phyloP scores from a whole-genome alignment of 2,329 filamentous ascomycete species.

The Botrytis medusae region DNA sequence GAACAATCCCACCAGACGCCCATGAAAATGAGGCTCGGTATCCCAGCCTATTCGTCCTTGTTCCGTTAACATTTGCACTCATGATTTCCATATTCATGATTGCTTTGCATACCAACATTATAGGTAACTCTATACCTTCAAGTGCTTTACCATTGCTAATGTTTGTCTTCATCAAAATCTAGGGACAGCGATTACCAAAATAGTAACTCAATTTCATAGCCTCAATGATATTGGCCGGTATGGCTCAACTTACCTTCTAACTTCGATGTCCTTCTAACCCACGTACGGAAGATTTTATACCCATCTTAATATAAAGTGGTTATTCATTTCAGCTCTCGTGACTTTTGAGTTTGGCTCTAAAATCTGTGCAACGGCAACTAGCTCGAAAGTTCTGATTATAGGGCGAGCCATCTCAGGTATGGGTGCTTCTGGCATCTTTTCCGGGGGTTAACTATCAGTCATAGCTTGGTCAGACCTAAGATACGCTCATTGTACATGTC shows the following conservation, averaged over 20 bases:
- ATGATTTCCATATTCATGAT: no score
- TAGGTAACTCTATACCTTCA: no score
- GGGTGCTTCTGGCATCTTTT: conserved; percentile 33
- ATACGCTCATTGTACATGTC: conserved; percentile 51
- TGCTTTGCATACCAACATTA: no score
- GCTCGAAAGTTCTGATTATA: conserved; percentile 26
- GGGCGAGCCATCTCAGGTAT: conserved; percentile 30
- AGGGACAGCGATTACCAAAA: no score
- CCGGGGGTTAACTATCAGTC: conserved; percentile 39
- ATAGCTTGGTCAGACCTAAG: conserved; percentile 14
- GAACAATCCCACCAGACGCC: no score
- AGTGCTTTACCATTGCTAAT: no score
- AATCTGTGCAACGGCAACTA: conserved; percentile 29
- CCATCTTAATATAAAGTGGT: conserved; percentile 23
- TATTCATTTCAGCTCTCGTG: neutral
- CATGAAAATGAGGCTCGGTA: no score
- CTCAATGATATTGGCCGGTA: conserved; percentile 47
- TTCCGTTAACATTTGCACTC: no score
- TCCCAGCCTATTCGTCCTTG: no score
- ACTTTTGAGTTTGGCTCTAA: conserved; percentile 30
- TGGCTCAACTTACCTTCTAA: conserved; percentile 40
- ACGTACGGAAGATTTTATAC: conserved; percentile 27
- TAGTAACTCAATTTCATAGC: no score
- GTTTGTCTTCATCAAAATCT: no score
- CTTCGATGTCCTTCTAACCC: conserved; percentile 37